phyloP scores from a whole-genome alignment of 768 basidiomycete species.

The Calocybe gangraenosa region DNA sequence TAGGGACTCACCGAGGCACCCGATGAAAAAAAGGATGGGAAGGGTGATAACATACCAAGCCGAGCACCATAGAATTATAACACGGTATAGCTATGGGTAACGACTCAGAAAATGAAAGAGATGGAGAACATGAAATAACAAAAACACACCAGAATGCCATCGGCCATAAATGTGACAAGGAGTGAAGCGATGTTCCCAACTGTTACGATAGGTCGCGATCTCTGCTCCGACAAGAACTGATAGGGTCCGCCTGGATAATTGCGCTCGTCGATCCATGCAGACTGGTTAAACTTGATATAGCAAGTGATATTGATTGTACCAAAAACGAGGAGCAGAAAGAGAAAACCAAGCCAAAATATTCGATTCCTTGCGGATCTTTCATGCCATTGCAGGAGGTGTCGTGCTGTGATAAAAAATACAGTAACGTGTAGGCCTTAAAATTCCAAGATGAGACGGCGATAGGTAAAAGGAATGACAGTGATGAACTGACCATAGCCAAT shows the following conservation, averaged over 20 bases:
- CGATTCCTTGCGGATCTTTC: not conserved
- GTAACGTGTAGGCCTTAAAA: constrained; percentile 15
- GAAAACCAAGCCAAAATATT: constrained; percentile 5
- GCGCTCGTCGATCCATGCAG: constrained; percentile 28
- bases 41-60: constrained; percentile 7
- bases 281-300: constrained; percentile 17
- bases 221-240: constrained; percentile 25
- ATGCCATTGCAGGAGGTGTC: constrained; percentile 9
- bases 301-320: constrained; percentile 18
- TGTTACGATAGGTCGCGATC: constrained; percentile 19
- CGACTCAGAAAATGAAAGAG: not conserved
- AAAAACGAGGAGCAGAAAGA: not conserved
- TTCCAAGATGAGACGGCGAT: no score
- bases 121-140: not conserved
- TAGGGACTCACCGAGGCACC: constrained; percentile 7
- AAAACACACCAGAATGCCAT: constrained; percentile 33
- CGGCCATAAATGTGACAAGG: constrained; percentile 30
- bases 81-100: constrained; percentile 7
- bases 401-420: constrained; percentile 12
- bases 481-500: constrained; percentile 17
- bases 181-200: constrained; percentile 21
- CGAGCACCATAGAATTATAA: constrained; percentile 9
- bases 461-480: not conserved
- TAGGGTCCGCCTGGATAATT: constrained; percentile 29
- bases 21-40: constrained; percentile 8